phyloP scores from a whole-genome alignment of 257 asterid species.

The Lithospermum erythrorhizon region DNA sequence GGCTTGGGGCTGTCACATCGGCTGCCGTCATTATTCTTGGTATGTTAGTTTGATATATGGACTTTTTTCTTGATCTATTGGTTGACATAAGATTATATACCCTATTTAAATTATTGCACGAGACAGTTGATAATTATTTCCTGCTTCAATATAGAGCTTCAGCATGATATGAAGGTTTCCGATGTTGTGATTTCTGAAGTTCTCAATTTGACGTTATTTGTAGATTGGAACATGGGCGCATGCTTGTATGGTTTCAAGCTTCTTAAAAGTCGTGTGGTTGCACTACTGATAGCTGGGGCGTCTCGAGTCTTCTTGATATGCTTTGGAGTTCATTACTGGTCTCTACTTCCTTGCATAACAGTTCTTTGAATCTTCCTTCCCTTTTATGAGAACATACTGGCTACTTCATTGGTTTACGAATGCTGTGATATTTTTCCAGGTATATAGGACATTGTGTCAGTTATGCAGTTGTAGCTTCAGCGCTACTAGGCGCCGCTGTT shows the following conservation, averaged over 20 bases:
- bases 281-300: slow-evolving; percentile 81
- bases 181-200: slow-evolving; percentile 10
- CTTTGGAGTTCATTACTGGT: slow-evolving; percentile 99
- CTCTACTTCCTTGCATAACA: slow-evolving; percentile 7
- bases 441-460: slow-evolving; percentile 93
- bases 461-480: slow-evolving; percentile 95
- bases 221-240: slow-evolving; percentile 99
- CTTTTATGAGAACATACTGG: neutral
- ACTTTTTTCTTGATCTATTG: neutral
- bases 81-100: too few relatives aligned
- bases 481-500: slow-evolving; percentile 94
- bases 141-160: too few relatives aligned
- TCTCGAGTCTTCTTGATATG: slow-evolving; percentile 92
- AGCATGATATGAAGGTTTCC: too few relatives aligned
- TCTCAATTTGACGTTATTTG: slow-evolving; percentile 7
- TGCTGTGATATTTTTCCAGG: slow-evolving; percentile 35
- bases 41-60: slow-evolving; percentile 21
- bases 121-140: too few relatives aligned
- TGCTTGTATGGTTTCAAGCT: slow-evolving; percentile 94
- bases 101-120: too few relatives aligned
- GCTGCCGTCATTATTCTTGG: slow-evolving; percentile 95
- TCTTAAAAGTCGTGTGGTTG: slow-evolving; percentile 82
- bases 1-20: slow-evolving; percentile 97
- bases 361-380: neutral
- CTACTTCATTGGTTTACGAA: neutral